Evolutionary conservation across 225 moss, liverwort and hornwort species (phyloP), one percentile per base, ranked within the genome.

Genomic region (Polytrichum commune): DNA sequence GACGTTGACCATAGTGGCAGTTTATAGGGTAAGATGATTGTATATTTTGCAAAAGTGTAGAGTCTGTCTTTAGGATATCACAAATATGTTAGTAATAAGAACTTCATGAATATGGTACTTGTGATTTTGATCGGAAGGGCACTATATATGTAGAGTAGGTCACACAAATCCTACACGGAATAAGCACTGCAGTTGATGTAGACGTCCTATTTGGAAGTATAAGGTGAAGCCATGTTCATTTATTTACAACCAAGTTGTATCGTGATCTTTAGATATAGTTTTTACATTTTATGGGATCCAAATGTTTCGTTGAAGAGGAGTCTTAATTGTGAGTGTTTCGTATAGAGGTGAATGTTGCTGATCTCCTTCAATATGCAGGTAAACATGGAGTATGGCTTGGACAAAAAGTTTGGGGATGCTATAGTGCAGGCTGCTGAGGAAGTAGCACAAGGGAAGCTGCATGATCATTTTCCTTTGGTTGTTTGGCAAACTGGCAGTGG

Each of bases 401-500:
- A 97, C 74, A 78, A 79, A 67, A 88, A 83, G 32, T 92, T 68
- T 71, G 97, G 81, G 53, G 86, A 91, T 19, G 97, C 94, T 29
- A 94, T 97, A 23, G 80, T 92, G 19, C 72, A 94, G 81, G 97
- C 97, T 46, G 94, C 94, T 6, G 72, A 85, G 58, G 97, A 97
- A 82, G 97, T 97, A 62, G 90, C 94, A 65, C 91, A 94, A 55
- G 97, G 97, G 74, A 94, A 87, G 84, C 80, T 94, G 38, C 85
- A 91, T 35, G 97, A 87, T 60, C 97, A 97, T 75, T 97, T 97
- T 76, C 97, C 94, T 69, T 85, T 97, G 62, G 94, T 92, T 58
- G 94, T 97, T 25, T 97, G 97, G 94, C 97, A 97, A 86, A 97
- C 92, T 27, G 97, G 97, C 75, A 97, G 97, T 68, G 94, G 97